These are phyloP conservation scores for Thymus quinquecostatus DNA, from an alignment of 257 asterid species.

Conservation along the genomic window DNA sequence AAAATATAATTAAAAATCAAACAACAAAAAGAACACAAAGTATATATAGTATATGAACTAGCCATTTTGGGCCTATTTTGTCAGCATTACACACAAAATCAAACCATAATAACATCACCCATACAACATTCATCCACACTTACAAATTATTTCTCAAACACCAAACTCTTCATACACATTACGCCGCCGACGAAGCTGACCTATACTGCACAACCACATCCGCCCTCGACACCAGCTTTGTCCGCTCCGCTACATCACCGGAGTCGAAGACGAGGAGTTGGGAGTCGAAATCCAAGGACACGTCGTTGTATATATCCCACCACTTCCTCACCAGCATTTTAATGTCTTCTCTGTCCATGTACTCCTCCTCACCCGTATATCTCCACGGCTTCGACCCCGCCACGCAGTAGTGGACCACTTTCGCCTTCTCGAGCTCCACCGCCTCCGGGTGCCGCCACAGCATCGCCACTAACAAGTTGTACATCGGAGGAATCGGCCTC, in stretches of 20 bases:
- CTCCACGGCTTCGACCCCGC: conserved; percentile 73
- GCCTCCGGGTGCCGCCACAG: conserved; percentile 66
- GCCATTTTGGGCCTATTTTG: not conserved
- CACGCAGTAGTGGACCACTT: conserved; percentile 64
- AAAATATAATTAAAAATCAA: no score
- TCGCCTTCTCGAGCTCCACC: conserved; percentile 46
- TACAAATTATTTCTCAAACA: not conserved
- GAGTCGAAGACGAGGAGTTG: not conserved
- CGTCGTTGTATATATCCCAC: conserved; percentile 54
- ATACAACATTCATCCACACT: not conserved
- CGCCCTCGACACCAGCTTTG: not conserved
- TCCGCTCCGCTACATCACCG: not conserved
- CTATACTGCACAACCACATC: conserved; percentile 24
- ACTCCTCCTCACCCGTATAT: conserved; percentile 49
- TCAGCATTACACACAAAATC: not conserved
- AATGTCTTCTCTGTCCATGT: conserved; percentile 56
- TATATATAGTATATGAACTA: no score
- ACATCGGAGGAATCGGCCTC: conserved; percentile 43
- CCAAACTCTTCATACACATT: not conserved
- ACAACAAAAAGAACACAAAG: no score
- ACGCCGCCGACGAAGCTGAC: conserved; percentile 32
- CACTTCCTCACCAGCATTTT: conserved; percentile 52
- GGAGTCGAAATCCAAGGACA: conserved; percentile 37
- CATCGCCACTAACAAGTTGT: conserved; percentile 56
- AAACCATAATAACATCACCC: no score